Base-by-base conservation (phyloP, 768 basidiomycete genomes). In the Goffeauzyma gilvescens region DNA sequence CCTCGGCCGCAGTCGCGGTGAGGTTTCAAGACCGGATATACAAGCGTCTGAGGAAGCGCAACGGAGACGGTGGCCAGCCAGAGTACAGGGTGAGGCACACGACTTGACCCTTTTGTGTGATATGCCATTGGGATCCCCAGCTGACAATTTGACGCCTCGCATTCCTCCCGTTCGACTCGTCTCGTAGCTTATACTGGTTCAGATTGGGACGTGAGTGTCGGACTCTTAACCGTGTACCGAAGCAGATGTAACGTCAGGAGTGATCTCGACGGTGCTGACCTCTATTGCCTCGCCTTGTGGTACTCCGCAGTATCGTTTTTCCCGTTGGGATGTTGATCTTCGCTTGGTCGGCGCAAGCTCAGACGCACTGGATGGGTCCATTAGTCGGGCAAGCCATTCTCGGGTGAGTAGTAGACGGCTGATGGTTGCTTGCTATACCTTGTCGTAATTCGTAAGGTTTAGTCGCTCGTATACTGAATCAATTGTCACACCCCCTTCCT, bases 161-260 rank as follows among this genome's bases (percentile, higher is more conserved):
- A 12, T 13, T 14, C 4, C 7, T 32, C n/a, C 38, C 17, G 17
- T 38, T n/a, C n/a, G n/a, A n/a, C n/a, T n/a, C n/a, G n/a, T n/a
- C n/a, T n/a, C n/a, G 9, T 20, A 59, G 58, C 55, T 60, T n/a
- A 51, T 60, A 15, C 46, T 58, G 32, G 58, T 56, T 10, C 56
- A 58, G 38, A 53, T 45, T 10, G 58, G 58, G 15, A 57, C 58
- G 58, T 38, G 22, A 38, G 37, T 38, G 9, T 9, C 8, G n/a
- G 9, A 9, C n/a, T 9, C 28, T 30, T 30, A 30, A 9, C n/a
- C n/a, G 9, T 30, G 9, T 30, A n/a, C 28, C 28, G 9, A 9
- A n/a, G 9, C 9, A 30, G n/a, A 30, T n/a, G 28, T 9, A 9
- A 9, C 28, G 28, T 9, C n/a, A n/a, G 9, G n/a, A 30, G 28